Evolutionary conservation across 306 rosid genomes (phyloP), one percentile per base, ranked within the genome.

Genomic region (Rosa lucieae): DNA sequence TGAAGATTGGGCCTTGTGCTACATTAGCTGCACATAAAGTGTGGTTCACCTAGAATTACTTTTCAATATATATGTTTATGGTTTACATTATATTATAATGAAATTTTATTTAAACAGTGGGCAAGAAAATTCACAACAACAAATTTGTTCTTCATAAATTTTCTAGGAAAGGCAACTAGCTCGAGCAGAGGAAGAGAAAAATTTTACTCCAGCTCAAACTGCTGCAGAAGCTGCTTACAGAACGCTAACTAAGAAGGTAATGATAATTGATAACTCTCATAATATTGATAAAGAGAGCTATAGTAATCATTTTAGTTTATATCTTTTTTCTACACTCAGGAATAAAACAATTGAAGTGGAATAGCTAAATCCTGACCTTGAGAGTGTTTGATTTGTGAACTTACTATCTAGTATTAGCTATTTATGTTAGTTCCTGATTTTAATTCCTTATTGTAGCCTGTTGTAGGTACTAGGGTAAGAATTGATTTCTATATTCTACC

Each of bases 81-180:
- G 65, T 58, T 58, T 58, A 8, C 32, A 58, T 21, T 21, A 9
- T 9, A 9, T 58, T 21, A 18, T 58, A 58, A 58, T 58, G 65
- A 58, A 58, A 58, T 58, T n/a, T 9, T 58, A 21, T n/a, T 58
- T n/a, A 58, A 3, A 21, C 26, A n/a, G 65, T 58, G 0, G 9
- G 20, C 8, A 26, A 26, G 67, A 29, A 62, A 12, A 12, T 13
- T 59, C 20, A 62, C 42, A 29, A 29, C 1, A 12, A 40, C 0
- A 8, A 10, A 26, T 26, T 1, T 62, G 37, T 11, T 62, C 2
- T 56, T n/a, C 9, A 58, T 58, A 9, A 18, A n/a, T 29, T 35
- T 40, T 40, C 8, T 51, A 74, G 78, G 78, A 74, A 74, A 74
- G 78, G 55, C 55, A 74, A 58, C 68, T 11, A 56, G 78, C 55